Evolutionary conservation across 257 asterid species (phyloP), one percentile per base, ranked within the genome.

Genomic region (Solanum corneliomulleri): DNA sequence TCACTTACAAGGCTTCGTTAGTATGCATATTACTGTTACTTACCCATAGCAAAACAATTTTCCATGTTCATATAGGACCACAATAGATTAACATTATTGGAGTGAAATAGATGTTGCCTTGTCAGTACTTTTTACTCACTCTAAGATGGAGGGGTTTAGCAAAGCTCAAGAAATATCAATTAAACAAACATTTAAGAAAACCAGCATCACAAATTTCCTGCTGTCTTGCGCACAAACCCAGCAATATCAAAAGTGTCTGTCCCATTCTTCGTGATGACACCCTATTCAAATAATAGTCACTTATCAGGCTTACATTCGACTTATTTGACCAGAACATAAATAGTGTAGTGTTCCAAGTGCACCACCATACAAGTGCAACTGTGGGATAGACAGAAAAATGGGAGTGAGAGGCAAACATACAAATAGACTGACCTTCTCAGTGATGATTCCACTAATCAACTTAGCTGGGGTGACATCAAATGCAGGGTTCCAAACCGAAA

Each of bases 401-500:
- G 77, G 86, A 44, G 86, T 88, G 86, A 71, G 87, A 91, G 82
- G 35, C 82, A 77, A 88, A 87, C 89, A 80, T 80, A 80, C 18
- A 44, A 18, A 83, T 62, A 31, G 69, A 75, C 88, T 72, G 84
- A 94, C 99, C 99, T 95, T 94, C 86, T 97, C 98, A 14, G 99
- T 97, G 41, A 97, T 88, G 52, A 97, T 94, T 47, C 95, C 98
- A 62, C 90, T 92, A 86, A 97, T 94, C 86, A 95, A 64, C 74
- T 87, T 83, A 23, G 99, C 98, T 6, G 98, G 99, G 68, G 99
- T 97, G 71, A 97, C 96, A 70, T 97, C 99, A 87, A 97, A 97
- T 76, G 99, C 99, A 16, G 98, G 99, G 87, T 97, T 97, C 99
- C 99, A 97, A 80, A 97, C 98, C 72, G 94, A 91, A 87, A 97